phyloP scores from a whole-genome alignment of 306 rosid species.

The Boehmeria nivea region DNA sequence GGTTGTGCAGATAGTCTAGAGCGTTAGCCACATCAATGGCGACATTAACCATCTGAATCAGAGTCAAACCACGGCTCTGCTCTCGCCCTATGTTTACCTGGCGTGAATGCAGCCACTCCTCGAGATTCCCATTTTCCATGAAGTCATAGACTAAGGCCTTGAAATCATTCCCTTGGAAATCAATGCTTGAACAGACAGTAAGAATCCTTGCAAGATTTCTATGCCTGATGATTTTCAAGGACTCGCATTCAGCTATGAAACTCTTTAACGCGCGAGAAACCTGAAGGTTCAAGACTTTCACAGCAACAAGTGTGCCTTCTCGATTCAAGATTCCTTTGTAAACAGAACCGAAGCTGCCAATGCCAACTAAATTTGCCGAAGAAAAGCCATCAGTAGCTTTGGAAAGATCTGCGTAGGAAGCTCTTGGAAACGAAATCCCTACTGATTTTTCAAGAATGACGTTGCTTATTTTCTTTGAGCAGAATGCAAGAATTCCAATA shows the following conservation, averaged over 20 bases:
- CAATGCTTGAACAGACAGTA: conserved; percentile 20
- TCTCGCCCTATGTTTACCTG: no score
- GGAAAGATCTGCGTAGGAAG: conserved; percentile 26
- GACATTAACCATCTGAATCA: conserved; percentile 21
- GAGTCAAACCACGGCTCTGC: conserved; percentile 3
- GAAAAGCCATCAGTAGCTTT: conserved; percentile 29
- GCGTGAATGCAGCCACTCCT: conserved; percentile 3
- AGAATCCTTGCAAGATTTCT: conserved; percentile 23
- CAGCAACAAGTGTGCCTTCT: conserved; percentile 12
- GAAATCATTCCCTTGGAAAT: conserved; percentile 14
- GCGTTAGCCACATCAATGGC: conserved; percentile 39
- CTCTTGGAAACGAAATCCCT: conserved; percentile 3
- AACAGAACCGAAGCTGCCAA: conserved; percentile 30
- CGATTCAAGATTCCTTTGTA: conserved; percentile 19
- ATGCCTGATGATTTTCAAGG: conserved; percentile 10
- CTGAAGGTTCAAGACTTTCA: conserved; percentile 26
- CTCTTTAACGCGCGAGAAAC: conserved; percentile 11
- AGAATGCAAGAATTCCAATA: background rate
- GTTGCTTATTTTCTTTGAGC: background rate
- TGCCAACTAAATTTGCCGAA: conserved; percentile 25
- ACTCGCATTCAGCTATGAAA: conserved; percentile 5
- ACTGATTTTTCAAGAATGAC: background rate
- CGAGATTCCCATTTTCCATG: conserved; percentile 6
- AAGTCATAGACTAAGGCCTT: conserved; percentile 12
- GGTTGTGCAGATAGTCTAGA: conserved; percentile 38